Base-by-base conservation (phyloP, 345 rosid genomes). In the Viola odorata region DNA sequence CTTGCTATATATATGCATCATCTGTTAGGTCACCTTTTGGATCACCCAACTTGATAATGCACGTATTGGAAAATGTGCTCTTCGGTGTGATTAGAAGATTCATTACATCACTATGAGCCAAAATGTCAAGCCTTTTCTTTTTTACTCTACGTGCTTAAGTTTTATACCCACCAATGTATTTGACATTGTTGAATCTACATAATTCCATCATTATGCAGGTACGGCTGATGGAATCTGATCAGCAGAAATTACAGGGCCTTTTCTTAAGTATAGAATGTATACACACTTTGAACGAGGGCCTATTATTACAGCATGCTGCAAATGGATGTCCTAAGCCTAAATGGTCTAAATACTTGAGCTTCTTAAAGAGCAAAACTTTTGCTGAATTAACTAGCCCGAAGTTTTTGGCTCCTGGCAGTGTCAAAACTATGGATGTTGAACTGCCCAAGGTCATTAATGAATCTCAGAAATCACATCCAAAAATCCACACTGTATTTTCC, bases 401-500 rank as follows among this genome's bases (percentile, higher is more conserved):
- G 66, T 64, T 72, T 59, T 61, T 83, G 52, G 65, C 78, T 57
- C 76, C 80, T 52, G 69, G 50, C 55, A 73, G 55, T 52, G 50
- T 59, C 61, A 70, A 77, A 76, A 63, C 60, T 62, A 60, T 69
- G 70, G 81, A 73, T 40, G 74, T 64, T 63, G 77, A 64, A 47
- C 45, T 77, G 67, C 69, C 63, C 51, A 69, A 59, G 62, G 72
- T 54, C 9, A 53, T 67, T 45, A 74, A 76, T 69, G 88, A 83
- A 73, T 62, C 73, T 68, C 77, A 58, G 47, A 80, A 64, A 75
- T 62, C 79, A 6, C 62, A 77, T 80, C 91, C 92, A 13, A 91
- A 88, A 78, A 88, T 94, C 61, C 99, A 90, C 73, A 94, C 97
- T 10, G 8, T 94, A 57, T 94, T 94, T 80, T 94, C 99, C 49